phyloP scores from a whole-genome alignment of 2,329 filamentous ascomycete genomes.

The Pleoardoris graminearum region DNA sequence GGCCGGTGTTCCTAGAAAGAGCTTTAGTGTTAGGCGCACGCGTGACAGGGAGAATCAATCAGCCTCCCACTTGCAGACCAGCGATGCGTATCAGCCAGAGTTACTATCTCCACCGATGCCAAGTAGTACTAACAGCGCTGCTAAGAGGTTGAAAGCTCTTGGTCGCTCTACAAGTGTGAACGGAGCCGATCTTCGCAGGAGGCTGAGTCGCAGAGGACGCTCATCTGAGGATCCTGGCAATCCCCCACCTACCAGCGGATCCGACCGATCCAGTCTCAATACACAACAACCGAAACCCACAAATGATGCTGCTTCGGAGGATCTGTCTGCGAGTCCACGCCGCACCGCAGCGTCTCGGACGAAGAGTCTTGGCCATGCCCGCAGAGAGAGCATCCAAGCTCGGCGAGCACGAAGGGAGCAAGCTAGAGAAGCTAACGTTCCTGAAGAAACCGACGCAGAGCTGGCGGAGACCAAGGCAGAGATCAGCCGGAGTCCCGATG shows the following conservation, averaged over 20 bases:
- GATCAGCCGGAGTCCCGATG: slow-evolving; percentile 67
- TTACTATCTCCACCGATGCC: slow-evolving; percentile 76
- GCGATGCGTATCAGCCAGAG: slow-evolving; percentile 71
- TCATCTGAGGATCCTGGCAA: slow-evolving; percentile 62
- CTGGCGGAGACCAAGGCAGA: slow-evolving; percentile 58
- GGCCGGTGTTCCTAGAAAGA: slow-evolving; percentile 72
- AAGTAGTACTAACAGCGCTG: slow-evolving; percentile 58
- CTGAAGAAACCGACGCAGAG: slow-evolving; percentile 88
- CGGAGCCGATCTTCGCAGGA: slow-evolving; percentile 77
- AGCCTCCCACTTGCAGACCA: slow-evolving; percentile 53
- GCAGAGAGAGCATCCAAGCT: slow-evolving; percentile 89
- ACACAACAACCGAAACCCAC: slow-evolving; percentile 52
- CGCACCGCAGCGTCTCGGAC: slow-evolving; percentile 58
- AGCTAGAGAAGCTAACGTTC: slow-evolving; percentile 73
- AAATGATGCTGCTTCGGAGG: slow-evolving; percentile 55
- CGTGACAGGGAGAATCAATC: slow-evolving; percentile 58
- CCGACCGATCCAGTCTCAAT: slow-evolving; percentile 68
- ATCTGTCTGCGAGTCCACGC: slow-evolving; percentile 42
- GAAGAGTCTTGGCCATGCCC: slow-evolving; percentile 85
- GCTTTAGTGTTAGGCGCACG: slow-evolving; percentile 77
- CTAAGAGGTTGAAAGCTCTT: slow-evolving; percentile 67
- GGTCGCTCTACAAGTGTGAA: slow-evolving; percentile 91
- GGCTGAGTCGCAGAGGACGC: slow-evolving; percentile 59
- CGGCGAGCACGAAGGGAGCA: slow-evolving; percentile 75
- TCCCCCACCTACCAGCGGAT: slow-evolving; percentile 74